These are phyloP conservation scores for Ophiostoma ips DNA, from an alignment of 2,329 filamentous ascomycete genomes.

Conservation along the genomic window DNA sequence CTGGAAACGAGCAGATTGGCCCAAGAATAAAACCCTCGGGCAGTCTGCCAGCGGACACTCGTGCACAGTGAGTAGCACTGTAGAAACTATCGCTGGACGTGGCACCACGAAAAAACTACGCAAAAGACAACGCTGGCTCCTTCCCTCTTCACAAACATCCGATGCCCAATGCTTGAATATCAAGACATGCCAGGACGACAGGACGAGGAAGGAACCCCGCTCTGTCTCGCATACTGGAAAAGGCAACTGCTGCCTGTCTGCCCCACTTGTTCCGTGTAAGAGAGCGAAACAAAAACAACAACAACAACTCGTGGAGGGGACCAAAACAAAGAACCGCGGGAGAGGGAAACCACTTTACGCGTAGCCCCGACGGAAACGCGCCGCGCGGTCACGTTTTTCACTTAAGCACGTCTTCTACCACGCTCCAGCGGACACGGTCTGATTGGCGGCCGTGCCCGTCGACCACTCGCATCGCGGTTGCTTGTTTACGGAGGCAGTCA, in stretches of 20 bases:
- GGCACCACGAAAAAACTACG: too few relatives aligned
- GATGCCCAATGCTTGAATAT: neutral
- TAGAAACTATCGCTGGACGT: too few relatives aligned
- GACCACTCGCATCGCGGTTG: neutral
- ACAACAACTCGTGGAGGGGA: constrained; percentile 1
- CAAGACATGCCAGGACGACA: neutral
- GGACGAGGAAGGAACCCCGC: constrained; percentile 5
- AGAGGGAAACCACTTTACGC: neutral
- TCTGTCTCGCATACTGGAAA: neutral
- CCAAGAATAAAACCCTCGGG: too few relatives aligned
- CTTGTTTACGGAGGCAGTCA: neutral
- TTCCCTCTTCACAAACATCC: neutral
- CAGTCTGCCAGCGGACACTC: too few relatives aligned
- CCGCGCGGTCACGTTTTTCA: neutral
- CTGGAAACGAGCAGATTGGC: too few relatives aligned
- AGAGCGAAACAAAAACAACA: neutral
- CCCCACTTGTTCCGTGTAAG: constrained; percentile 1
- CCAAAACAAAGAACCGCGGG: neutral
- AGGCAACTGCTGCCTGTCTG: constrained; percentile 3
- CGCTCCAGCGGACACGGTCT: too few relatives aligned
- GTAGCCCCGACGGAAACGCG: neutral
- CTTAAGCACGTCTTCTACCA: neutral
- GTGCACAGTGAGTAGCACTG: too few relatives aligned
- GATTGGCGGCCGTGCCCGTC: too few relatives aligned
- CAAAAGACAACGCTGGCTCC: too few relatives aligned